Percentiles rank a stretch among this genome's conserved stretches.
phyloP scores from a whole-genome alignment of 306 rosid genomes.

The Betula pendula region DNA sequence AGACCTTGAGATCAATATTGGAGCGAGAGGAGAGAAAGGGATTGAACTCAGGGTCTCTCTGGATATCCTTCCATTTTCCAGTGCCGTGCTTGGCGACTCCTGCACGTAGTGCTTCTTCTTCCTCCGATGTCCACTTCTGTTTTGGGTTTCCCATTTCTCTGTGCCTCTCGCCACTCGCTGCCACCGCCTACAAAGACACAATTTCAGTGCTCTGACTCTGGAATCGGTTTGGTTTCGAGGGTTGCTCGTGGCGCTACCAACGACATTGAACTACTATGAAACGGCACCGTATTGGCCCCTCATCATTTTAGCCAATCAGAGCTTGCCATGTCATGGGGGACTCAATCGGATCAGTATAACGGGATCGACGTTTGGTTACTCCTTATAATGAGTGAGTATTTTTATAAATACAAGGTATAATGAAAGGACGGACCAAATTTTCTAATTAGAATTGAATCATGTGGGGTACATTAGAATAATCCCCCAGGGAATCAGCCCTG shows the following conservation, averaged over 20 bases:
- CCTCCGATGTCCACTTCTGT: constrained; percentile 52
- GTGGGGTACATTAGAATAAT: no score
- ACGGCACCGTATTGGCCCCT: background rate
- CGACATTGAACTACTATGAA: background rate
- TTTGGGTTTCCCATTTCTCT: constrained; percentile 48
- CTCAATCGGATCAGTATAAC: no score
- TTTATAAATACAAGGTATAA: no score
- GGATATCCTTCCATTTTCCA: constrained; percentile 53
- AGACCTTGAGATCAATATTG: constrained; percentile 53
- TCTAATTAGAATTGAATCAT: no score
- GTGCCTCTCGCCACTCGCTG: background rate
- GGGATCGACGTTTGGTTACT: no score
- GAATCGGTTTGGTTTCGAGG: background rate
- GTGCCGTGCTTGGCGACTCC: constrained; percentile 49
- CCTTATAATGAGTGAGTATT: no score
- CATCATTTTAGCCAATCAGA: background rate
- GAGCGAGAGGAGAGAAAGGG: constrained; percentile 42
- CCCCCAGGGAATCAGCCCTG: no score
- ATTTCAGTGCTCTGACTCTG: background rate
- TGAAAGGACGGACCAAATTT: no score
- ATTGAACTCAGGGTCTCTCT: constrained; percentile 54
- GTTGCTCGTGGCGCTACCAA: background rate
- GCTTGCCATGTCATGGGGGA: background rate
- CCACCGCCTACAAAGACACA: background rate
- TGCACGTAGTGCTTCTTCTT: constrained; percentile 49